Evolutionary conservation across 352 stramenopile species (phyloP).

Genomic region (Phytophthora foliorum): DNA sequence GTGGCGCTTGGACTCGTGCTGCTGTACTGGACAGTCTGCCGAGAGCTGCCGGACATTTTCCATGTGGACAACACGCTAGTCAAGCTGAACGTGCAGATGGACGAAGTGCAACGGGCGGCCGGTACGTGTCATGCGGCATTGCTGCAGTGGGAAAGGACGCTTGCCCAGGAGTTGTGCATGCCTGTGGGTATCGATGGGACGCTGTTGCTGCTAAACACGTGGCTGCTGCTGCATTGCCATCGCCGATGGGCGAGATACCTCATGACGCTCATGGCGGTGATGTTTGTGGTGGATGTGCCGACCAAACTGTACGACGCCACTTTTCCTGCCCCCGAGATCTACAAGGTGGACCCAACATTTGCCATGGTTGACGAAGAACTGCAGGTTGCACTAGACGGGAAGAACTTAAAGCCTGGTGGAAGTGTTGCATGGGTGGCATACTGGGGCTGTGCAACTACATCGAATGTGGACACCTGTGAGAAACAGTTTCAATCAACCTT

Average conservation of each 20-base stretch:
- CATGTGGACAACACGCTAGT: constrained; percentile 44
- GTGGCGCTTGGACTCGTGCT: constrained; percentile 54
- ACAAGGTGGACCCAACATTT: constrained; percentile 68
- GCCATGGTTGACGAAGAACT: constrained; percentile 83
- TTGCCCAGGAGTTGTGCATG: constrained; percentile 70
- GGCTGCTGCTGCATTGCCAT: constrained; percentile 67
- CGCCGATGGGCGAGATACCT: constrained; percentile 60
- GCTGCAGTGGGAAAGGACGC: constrained; percentile 49
- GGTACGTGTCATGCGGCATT: constrained; percentile 55
- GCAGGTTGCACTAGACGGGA: constrained; percentile 67
- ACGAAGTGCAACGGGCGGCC: constrained; percentile 44
- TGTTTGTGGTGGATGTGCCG: constrained; percentile 62
- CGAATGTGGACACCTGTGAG: constrained; percentile 67
- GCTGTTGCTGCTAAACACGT: constrained; percentile 52
- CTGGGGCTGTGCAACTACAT: constrained; percentile 78
- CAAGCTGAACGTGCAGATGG: constrained; percentile 50
- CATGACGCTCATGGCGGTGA: constrained; percentile 50
- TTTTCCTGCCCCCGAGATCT: constrained; percentile 68
- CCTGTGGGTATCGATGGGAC: constrained; percentile 57
- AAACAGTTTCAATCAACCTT: constrained; percentile 80
- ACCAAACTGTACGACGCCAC: constrained; percentile 58
- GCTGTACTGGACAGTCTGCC: constrained; percentile 72
- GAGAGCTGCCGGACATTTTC: constrained; percentile 63
- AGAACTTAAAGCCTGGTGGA: constrained; percentile 80
- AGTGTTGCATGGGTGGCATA: constrained; percentile 84